Base-by-base conservation (phyloP, 1,139 yeast species). In the Sugiyamaella paludigena region DNA sequence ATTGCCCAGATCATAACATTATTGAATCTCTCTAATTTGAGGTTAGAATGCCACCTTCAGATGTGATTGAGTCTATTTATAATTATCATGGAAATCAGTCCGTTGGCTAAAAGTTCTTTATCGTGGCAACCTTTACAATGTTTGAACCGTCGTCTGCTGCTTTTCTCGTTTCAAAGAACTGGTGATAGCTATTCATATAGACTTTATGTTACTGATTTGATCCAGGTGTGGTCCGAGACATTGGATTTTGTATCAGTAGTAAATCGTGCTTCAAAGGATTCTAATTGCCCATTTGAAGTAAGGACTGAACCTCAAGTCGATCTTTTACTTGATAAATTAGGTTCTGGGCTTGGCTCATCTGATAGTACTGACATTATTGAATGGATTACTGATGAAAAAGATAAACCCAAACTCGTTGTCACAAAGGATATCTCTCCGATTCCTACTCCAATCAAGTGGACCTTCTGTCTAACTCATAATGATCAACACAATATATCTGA, bases 371-470 rank as follows among this genome's bases (percentile, higher is more conserved):
- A 41, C 33, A 15, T 37, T 8, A 29, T 38, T 10, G 16, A 12
- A 10, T 37, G 40, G 40, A 12, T 13, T 8, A 13, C 8, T 31
- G 43, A 16, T 5, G 19, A 7, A 2, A 36, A 27, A 2, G 40
- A 5, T 5, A 32, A 13, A 24, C 19, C 38, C 10, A 32, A 36
- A 24, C 29, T 51, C 6, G 45, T 12, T 36, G 36, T 48, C 7
- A 24, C 40, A 12, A 47, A 47, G 29, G 48, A 45, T 28, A 12
- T 45, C 24, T 31, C 40, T 8, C 52, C 49, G 10, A 43, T 46
- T 33, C 50, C 51, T 7, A 49, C 43, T n/a, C 51, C 50, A 7
- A 36, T 55, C 13, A 46, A 42, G 27, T 55, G 57, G 57, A 40
- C 37, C 2, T 53, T 55, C 32, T 29, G 11, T 6, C 45, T 43